Conservation (phyloP, 2,329 filamentous ascomycete genomes). For the Setomelanomma holmii region DNA sequence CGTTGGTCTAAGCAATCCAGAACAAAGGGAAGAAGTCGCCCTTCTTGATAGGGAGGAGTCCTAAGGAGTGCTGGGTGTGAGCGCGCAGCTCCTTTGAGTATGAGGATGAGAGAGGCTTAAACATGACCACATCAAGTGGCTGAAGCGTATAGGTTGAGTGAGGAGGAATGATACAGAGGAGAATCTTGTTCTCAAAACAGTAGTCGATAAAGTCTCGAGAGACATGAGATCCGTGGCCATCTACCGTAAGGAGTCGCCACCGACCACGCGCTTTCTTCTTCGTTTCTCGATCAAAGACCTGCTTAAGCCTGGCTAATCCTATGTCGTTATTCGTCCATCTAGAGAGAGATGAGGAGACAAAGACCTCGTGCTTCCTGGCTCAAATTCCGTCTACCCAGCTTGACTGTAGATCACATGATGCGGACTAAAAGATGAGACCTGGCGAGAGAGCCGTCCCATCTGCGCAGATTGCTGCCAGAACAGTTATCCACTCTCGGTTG, state of each 20-base stretch:
- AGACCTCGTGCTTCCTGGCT: too few species aligned
- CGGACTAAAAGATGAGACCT: background rate
- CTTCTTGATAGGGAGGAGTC: too few species aligned
- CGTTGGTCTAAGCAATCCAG: too few species aligned
- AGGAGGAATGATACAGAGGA: constrained; percentile 1
- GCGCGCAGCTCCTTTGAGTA: too few species aligned
- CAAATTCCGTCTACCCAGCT: too few species aligned
- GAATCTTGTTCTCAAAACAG: too few species aligned
- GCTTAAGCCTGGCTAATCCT: constrained; percentile 4
- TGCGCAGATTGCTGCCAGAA: background rate
- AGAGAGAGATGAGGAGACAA: constrained; percentile 2
- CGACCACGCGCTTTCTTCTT: background rate
- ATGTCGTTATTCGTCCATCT: constrained; percentile 2
- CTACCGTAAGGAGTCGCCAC: background rate
- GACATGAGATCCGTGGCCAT: constrained; percentile 3
- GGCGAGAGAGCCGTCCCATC: background rate
- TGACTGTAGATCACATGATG: too few species aligned
- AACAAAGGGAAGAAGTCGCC: too few species aligned
- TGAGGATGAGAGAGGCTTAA: constrained; percentile 7
- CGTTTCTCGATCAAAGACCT: constrained; percentile 11
- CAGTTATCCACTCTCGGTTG: background rate
- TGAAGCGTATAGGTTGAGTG: constrained; percentile 5
- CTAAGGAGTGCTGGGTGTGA: too few species aligned
- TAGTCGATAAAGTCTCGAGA: too few species aligned
- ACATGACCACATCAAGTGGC: constrained; percentile 7